Percentiles rank a stretch among this genome's conserved stretches.
Conservation (phyloP, 2,329 filamentous ascomycete genomes). For the Fusarium annulatum region DNA sequence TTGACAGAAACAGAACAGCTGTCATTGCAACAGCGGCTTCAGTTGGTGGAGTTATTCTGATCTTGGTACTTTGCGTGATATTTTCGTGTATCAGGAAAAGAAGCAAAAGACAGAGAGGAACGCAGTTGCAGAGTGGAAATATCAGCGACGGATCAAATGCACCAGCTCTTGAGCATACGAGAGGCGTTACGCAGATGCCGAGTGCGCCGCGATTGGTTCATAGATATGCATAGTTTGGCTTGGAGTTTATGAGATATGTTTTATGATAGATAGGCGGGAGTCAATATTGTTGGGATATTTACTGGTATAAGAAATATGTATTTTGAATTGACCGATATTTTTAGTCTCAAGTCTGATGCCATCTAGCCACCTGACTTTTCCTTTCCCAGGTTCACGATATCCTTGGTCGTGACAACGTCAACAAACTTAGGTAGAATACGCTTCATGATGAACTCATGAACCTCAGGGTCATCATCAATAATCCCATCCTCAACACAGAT, state of each 20-base stretch:
- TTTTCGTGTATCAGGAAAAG: conserved; percentile 9
- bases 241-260: neutral
- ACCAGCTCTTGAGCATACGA: neutral
- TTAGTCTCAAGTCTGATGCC: rapidly evolving
- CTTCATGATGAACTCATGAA: neutral
- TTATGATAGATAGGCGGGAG: neutral
- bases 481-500: neutral
- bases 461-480: neutral
- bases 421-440: neutral
- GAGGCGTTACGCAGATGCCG: neutral
- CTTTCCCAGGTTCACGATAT: neutral
- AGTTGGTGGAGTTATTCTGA: conserved; percentile 12
- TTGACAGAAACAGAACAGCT: conserved; percentile 29
- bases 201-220: conserved; percentile 3
- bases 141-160: conserved; percentile 1
- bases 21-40: conserved; percentile 25
- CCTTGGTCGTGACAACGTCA: neutral
- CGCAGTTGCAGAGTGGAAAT: neutral
- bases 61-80: neutral
- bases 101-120: neutral
- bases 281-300: neutral
- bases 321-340: neutral
- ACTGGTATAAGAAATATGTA: rapidly evolving
- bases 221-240: conserved; percentile 20
- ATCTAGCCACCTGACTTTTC: neutral